Evolutionary conservation across 176 grass and related monocot genomes (phyloP).

Genomic region (Chrysopogon serrulatus): DNA sequence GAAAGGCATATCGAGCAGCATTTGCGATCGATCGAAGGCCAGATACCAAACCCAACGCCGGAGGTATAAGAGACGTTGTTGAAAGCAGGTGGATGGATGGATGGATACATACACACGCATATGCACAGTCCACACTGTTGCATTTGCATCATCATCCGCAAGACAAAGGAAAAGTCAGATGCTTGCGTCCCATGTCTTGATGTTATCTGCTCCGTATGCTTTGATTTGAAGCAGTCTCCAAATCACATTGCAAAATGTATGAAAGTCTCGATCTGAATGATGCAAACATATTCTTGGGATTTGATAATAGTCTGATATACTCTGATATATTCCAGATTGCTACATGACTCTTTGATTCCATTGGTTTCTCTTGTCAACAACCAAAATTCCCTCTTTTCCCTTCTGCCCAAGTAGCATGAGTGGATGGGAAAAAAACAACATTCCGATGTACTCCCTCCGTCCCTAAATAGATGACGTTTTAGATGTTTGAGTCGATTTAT

Average conservation of each 20-base stretch:
- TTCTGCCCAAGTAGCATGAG: background rate
- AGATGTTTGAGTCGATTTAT: too few species aligned
- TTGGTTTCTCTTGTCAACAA: too few species aligned
- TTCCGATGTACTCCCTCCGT: too few species aligned
- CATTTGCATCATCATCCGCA: background rate
- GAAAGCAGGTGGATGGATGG: background rate
- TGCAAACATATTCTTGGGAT: background rate
- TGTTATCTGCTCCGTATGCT: background rate
- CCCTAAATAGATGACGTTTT: too few species aligned
- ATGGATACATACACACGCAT: constrained; percentile 13
- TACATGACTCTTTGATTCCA: background rate
- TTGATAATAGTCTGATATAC: background rate
- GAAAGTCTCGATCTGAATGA: background rate
- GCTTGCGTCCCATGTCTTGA: background rate
- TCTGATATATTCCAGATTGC: background rate
- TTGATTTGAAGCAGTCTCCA: background rate
- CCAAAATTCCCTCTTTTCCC: background rate
- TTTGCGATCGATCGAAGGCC: background rate
- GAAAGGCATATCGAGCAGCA: constrained; percentile 21
- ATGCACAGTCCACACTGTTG: background rate
- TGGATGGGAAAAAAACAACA: background rate
- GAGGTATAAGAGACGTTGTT: background rate
- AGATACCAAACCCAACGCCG: constrained; percentile 60
- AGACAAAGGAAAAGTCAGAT: background rate
- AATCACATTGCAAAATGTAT: background rate